Percentiles rank a stretch among this genome's conserved stretches.
Conservation (phyloP, 495 filamentous ascomycete genomes). For the Aspergillus steynii region DNA sequence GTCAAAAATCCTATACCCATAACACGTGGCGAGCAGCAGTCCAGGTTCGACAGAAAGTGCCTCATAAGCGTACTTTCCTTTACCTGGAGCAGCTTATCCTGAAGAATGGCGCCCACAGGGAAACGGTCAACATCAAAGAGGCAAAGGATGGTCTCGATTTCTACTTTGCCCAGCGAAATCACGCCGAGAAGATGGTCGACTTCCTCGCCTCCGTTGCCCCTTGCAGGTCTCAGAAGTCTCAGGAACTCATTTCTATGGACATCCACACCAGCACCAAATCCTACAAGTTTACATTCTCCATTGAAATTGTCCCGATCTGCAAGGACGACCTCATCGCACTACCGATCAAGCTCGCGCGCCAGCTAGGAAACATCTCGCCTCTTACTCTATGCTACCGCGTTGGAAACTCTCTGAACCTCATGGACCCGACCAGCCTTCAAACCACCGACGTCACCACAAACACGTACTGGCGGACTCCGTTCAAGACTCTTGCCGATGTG, state of each 20-base stretch:
- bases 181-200: constrained; percentile 89
- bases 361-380: constrained; percentile 82
- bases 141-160: constrained; percentile 93
- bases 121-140: constrained; percentile 96
- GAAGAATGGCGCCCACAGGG: constrained; percentile 86
- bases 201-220: constrained; percentile 84
- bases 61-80: constrained; percentile 95
- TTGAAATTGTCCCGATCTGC: constrained; percentile 88
- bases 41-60: constrained; percentile 94
- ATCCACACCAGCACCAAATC: constrained; percentile 84
- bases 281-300: constrained; percentile 89
- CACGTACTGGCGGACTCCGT: constrained; percentile 86
- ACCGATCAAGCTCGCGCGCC: constrained; percentile 83
- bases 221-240: constrained; percentile 76
- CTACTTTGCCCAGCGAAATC: constrained; percentile 83
- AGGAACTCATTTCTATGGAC: constrained; percentile 91
- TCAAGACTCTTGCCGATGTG: constrained; percentile 78
- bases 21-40: constrained; percentile 87
- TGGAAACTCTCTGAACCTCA: constrained; percentile 82
- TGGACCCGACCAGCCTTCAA: constrained; percentile 90
- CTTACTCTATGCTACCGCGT: constrained; percentile 83
- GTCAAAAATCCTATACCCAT: constrained; percentile 89
- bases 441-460: constrained; percentile 78
- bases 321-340: constrained; percentile 94
- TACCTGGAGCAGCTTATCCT: constrained; percentile 96